Percentiles rank a stretch among this genome's conserved stretches.
These are phyloP conservation scores for Salix purpurea DNA, from an alignment of 345 rosid species.

Conservation along the genomic window DNA sequence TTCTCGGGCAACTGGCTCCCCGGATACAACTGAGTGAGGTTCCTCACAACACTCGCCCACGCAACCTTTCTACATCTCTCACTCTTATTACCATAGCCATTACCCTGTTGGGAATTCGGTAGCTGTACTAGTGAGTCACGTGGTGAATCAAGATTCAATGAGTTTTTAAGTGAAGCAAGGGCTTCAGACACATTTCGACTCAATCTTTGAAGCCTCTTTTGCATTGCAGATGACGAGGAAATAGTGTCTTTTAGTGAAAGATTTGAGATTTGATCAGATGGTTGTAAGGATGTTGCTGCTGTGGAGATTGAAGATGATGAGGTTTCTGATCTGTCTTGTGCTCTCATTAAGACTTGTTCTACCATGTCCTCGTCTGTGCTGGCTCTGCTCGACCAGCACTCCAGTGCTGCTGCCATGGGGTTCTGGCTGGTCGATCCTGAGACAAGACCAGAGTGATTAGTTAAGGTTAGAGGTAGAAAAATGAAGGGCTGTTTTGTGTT, in stretches of 20 bases:
- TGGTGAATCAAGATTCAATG: slow-evolving; percentile 70
- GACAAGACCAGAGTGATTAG: not conserved
- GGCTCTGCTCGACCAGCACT: slow-evolving; percentile 92
- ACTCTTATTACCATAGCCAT: slow-evolving; percentile 15
- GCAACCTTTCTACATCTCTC: slow-evolving; percentile 65
- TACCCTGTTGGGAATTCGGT: not conserved
- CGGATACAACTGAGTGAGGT: slow-evolving; percentile 82
- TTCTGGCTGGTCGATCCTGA: not conserved
- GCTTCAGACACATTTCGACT: slow-evolving; percentile 86
- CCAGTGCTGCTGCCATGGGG: slow-evolving; percentile 88
- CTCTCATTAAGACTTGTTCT: slow-evolving; percentile 90
- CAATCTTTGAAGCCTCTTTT: slow-evolving; percentile 73
- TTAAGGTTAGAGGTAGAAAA: not conserved
- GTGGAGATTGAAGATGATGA: not conserved
- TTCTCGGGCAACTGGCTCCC: slow-evolving; percentile 94
- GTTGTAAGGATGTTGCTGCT: not conserved
- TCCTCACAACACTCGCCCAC: slow-evolving; percentile 90
- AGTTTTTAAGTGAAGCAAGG: slow-evolving; percentile 78
- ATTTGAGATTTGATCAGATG: not conserved
- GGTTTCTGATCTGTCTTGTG: slow-evolving; percentile 52
- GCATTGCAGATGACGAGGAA: slow-evolving; percentile 48
- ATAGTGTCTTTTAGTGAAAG: slow-evolving; percentile 7
- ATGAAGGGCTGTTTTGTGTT: too few relatives aligned
- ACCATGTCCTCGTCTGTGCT: slow-evolving; percentile 84
- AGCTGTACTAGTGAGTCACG: slow-evolving; percentile 28